Conservation (phyloP, 2,329 filamentous ascomycete species). For the Aspergillus aculeatinus region DNA sequence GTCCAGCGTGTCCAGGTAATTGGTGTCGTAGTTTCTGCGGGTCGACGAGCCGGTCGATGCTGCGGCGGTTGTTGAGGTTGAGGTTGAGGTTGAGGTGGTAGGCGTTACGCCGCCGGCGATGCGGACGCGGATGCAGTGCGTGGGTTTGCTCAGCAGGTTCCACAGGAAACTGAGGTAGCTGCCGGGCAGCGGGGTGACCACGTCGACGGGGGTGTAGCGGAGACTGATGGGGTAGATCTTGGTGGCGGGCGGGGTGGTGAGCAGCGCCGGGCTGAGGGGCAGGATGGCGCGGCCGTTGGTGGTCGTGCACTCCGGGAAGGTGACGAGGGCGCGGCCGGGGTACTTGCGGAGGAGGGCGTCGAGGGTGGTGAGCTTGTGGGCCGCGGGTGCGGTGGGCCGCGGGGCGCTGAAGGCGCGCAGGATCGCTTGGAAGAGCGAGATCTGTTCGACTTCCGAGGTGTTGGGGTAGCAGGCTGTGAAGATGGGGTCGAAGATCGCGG, state of each 20-base stretch:
- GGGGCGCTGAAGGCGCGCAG: slow-evolving; percentile 68
- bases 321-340: slow-evolving; percentile 73
- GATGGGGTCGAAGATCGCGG: slow-evolving; percentile 92
- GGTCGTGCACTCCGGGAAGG: slow-evolving; percentile 92
- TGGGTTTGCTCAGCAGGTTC: slow-evolving; percentile 79
- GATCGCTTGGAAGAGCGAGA: slow-evolving; percentile 75
- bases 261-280: slow-evolving; percentile 74
- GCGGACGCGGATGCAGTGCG: slow-evolving; percentile 85
- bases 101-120: slow-evolving; percentile 57
- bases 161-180: slow-evolving; percentile 74
- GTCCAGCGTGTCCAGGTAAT: slow-evolving; percentile 49
- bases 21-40: slow-evolving; percentile 42
- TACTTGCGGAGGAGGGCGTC: slow-evolving; percentile 64
- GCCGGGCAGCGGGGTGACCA: slow-evolving; percentile 84
- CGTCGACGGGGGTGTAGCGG: slow-evolving; percentile 82
- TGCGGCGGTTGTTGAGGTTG: no score
- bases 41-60: not conserved
- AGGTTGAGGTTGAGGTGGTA: not conserved
- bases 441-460: slow-evolving; percentile 69
- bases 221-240: slow-evolving; percentile 89
- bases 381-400: slow-evolving; percentile 45
- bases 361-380: slow-evolving; percentile 58
- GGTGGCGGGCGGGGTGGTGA: slow-evolving; percentile 64
- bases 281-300: slow-evolving; percentile 91
- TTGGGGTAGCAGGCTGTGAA: slow-evolving; percentile 83